These are phyloP conservation scores for Asterella californica DNA, from an alignment of 225 moss, liverwort and hornwort species.

Conservation along the genomic window DNA sequence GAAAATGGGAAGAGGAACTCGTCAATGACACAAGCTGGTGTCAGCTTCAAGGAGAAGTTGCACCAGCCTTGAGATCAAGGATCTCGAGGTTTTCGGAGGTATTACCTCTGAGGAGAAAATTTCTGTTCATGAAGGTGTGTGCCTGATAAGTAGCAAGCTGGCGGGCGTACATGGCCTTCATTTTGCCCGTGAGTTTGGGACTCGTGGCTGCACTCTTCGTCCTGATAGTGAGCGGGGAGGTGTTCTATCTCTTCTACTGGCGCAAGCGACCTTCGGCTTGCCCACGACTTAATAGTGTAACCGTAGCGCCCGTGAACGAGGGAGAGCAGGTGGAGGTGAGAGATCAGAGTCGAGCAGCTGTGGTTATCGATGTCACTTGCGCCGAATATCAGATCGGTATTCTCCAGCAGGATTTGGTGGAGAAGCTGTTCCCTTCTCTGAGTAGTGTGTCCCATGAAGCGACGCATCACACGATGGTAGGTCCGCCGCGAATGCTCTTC, in stretches of 20 bases:
- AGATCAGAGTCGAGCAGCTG: slow-evolving; percentile 14
- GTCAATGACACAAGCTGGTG: background rate
- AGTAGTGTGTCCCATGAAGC: slow-evolving; percentile 17
- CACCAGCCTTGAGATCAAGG: background rate
- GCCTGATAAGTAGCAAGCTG: background rate
- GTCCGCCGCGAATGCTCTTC: slow-evolving; percentile 56
- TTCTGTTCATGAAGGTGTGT: too few species aligned
- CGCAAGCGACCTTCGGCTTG: slow-evolving; percentile 29
- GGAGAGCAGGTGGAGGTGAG: slow-evolving; percentile 20
- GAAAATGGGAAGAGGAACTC: background rate
- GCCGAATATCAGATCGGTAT: slow-evolving; percentile 37
- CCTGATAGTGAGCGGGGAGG: slow-evolving; percentile 41
- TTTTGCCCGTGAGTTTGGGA: slow-evolving; percentile 38
- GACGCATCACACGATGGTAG: slow-evolving; percentile 32
- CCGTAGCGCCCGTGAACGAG: slow-evolving; percentile 35
- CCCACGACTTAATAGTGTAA: slow-evolving; percentile 39
- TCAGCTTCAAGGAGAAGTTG: background rate
- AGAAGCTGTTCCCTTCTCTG: slow-evolving; percentile 47
- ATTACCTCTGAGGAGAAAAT: background rate
- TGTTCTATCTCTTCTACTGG: slow-evolving; percentile 55
- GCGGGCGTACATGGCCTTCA: slow-evolving; percentile 28
- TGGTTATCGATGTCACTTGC: slow-evolving; percentile 38
- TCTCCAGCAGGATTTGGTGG: slow-evolving; percentile 47
- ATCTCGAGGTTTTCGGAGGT: background rate
- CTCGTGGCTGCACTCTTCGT: slow-evolving; percentile 37